These are phyloP conservation scores for Periconia sp. DNA, from an alignment of 2,329 filamentous ascomycete genomes.

Conservation along the genomic window DNA sequence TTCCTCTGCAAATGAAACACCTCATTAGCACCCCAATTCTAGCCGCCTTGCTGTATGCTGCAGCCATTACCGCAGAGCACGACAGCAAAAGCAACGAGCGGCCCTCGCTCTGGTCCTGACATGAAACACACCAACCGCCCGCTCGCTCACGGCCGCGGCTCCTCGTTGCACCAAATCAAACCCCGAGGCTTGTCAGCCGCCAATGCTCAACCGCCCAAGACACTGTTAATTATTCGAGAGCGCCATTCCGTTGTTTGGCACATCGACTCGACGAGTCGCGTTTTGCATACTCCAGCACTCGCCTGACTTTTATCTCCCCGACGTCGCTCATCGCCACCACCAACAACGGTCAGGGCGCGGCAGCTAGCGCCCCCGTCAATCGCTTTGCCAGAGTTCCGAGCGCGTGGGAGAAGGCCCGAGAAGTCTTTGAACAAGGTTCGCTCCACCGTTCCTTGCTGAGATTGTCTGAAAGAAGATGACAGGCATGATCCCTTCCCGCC, in stretches of 20 bases:
- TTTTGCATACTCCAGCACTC: too few species aligned
- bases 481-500: conserved; percentile 5
- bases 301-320: too few species aligned
- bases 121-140: not conserved
- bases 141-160: not conserved
- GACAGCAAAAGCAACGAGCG: not conserved
- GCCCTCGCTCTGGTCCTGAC: too few species aligned
- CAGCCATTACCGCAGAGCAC: not conserved
- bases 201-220: too few species aligned
- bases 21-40: not conserved
- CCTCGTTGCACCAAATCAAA: not conserved
- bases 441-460: not conserved
- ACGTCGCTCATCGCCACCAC: not conserved
- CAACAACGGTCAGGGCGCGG: not conserved
- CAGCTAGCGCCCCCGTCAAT: not conserved
- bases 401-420: too few species aligned
- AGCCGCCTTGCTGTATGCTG: not conserved
- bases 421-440: too few species aligned
- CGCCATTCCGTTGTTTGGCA: too few species aligned
- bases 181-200: too few species aligned
- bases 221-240: too few species aligned
- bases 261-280: too few species aligned
- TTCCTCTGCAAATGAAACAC: not conserved
- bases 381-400: not conserved
- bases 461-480: not conserved